phyloP scores from a whole-genome alignment of 78 protist species.

The Planoprotostelium fungivorum region DNA sequence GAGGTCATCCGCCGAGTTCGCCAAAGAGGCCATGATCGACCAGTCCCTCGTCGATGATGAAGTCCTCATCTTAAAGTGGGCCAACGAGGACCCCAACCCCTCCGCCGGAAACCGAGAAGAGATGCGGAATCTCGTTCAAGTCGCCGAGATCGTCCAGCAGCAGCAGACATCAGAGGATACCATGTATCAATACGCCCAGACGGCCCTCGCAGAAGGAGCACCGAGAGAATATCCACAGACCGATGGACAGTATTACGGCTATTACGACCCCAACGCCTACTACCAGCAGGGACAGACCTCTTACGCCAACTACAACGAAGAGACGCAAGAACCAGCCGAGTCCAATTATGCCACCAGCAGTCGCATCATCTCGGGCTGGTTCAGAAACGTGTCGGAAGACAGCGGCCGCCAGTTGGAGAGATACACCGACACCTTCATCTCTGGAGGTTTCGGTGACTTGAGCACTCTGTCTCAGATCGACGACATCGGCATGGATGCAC shows the following conservation, averaged over 20 bases:
- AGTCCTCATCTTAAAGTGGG: conserved; percentile 1
- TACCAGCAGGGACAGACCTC: background rate
- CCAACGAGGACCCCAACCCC: background rate
- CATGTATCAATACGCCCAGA: background rate
- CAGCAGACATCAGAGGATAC: background rate
- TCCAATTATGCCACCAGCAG: background rate
- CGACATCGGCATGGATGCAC: background rate
- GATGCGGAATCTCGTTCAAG: background rate
- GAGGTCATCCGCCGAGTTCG: conserved; percentile 59
- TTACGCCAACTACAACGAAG: background rate
- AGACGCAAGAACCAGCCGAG: background rate
- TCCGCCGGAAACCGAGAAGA: background rate
- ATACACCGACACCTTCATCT: background rate
- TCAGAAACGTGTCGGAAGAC: background rate
- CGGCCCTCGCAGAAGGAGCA: no score
- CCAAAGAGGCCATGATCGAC: conserved; percentile 64
- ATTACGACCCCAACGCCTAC: background rate
- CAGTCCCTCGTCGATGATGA: conserved; percentile 52
- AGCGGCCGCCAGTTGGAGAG: background rate
- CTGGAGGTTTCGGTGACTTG: background rate
- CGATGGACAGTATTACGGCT: background rate
- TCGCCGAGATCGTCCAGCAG: background rate
- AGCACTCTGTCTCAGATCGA: background rate
- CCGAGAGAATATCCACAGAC: no score
- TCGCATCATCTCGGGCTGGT: background rate